phyloP scores from a whole-genome alignment of 805 yeast genomes.

The Kuraishia ogatae region DNA sequence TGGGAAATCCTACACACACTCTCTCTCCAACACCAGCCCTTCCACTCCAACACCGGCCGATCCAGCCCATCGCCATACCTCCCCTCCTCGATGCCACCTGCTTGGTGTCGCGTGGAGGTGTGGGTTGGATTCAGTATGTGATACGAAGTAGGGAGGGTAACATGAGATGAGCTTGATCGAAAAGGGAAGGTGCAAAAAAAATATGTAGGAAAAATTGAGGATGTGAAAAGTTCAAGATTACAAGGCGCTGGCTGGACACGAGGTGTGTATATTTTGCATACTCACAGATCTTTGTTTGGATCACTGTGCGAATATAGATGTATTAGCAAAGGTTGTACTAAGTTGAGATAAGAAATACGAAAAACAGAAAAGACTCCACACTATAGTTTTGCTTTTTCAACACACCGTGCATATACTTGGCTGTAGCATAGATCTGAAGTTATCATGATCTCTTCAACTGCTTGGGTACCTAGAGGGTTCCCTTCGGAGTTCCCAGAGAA shows the following conservation, averaged over 20 bases:
- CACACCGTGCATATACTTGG: too few relatives aligned
- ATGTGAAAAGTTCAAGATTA: neutral
- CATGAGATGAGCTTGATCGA: neutral
- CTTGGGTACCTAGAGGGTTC: slow-evolving; percentile 95
- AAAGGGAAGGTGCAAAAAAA: neutral
- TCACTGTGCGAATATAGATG: too few relatives aligned
- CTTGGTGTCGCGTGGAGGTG: neutral
- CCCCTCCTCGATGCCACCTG: neutral
- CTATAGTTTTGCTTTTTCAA: too few relatives aligned
- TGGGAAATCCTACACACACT: too few relatives aligned
- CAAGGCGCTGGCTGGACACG: neutral
- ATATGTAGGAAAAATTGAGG: neutral
- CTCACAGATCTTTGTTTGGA: too few relatives aligned
- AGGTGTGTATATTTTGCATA: neutral
- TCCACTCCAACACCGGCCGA: neutral
- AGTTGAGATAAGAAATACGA: too few relatives aligned
- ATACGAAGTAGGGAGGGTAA: neutral
- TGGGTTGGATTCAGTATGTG: neutral
- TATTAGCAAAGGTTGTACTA: too few relatives aligned
- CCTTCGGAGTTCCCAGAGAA: slow-evolving; percentile 89
- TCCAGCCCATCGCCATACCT: neutral
- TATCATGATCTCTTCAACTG: slow-evolving; percentile 78
- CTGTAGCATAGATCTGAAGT: neutral
- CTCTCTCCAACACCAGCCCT: neutral
- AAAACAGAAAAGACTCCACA: too few relatives aligned